Evolutionary conservation across 140 eudicot genomes (phyloP), one percentile per base, ranked within the genome.

Genomic region (Flaveria floridana): DNA sequence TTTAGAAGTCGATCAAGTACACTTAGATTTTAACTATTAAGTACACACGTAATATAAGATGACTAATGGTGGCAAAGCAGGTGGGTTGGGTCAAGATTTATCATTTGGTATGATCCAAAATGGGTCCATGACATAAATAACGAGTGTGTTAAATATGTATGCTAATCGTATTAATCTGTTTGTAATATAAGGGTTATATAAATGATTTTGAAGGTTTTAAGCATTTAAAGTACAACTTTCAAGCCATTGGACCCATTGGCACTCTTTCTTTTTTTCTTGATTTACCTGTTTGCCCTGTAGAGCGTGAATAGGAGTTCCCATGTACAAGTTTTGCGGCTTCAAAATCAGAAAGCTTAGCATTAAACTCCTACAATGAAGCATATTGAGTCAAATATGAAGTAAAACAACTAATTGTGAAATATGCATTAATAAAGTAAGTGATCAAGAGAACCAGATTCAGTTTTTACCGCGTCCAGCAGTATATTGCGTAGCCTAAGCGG

Each of bases 281-380:
- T 13, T 53, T 53, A 55, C 62, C 62, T 7, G 20, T 18, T 18
- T 18, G 62, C 18, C 62, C 11, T 3, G 23, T 18, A 55, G 18
- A 55, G 62, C 62, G 2, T 23, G 62, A 55, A 18, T 55, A 55
- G 12, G 62, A 55, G 18, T 16, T 55, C 26, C 62, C 62, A 55
- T 55, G 62, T 55, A 55, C 26, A 55, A 55, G 26, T 55, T 55
- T 55, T 55, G 62, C 62, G 2, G 62, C 62, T 55, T 55, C 62
- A 18, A 55, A 55, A 55, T 55, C 62, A 55, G 62, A 55, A 19
- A 55, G 23, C 64, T 57, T 57, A 7, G 64, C 64, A 19, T 57
- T 57, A 57, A 57, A 57, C 64, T 57, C 30, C 64, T 20, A 57
- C 64, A 57, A 19, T 20, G 64, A 26, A 57, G 3, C 34, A 57